Evolutionary conservation across 768 basidiomycete genomes (phyloP).

Genomic region (Mycena chlorophos): DNA sequence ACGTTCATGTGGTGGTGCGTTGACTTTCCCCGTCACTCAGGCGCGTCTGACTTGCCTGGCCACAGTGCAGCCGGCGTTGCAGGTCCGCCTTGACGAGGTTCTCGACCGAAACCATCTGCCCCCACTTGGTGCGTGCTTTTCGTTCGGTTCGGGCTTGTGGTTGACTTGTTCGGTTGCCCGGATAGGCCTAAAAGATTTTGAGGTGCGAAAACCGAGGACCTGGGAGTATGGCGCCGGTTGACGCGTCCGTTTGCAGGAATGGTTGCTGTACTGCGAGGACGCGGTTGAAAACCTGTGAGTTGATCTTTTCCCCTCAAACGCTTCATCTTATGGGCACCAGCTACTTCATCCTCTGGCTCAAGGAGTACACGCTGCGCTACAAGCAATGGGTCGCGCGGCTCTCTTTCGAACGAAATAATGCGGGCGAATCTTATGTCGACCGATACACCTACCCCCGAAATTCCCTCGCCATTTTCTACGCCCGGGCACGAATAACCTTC

Average conservation of each 20-base stretch:
- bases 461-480: slow-evolving; percentile 77
- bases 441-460: slow-evolving; percentile 48
- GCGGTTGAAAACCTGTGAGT: slow-evolving; percentile 73
- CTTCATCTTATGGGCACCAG: slow-evolving; percentile 33
- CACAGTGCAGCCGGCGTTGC: slow-evolving; percentile 63
- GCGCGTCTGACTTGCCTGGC: not conserved
- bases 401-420: slow-evolving; percentile 34
- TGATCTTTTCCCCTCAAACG: slow-evolving; percentile 1
- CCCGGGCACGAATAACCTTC: slow-evolving; percentile 79
- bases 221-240: too few species aligned
- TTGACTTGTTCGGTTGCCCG: not conserved
- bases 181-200: slow-evolving; percentile 68
- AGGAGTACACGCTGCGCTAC: slow-evolving; percentile 62
- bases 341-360: slow-evolving; percentile 81
- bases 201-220: slow-evolving; percentile 42
- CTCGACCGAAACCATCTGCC: slow-evolving; percentile 76
- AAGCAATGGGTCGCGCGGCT: slow-evolving; percentile 43
- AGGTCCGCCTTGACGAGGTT: slow-evolving; percentile 72
- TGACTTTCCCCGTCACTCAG: slow-evolving; percentile 6
- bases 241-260: slow-evolving; percentile 49
- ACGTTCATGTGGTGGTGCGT: slow-evolving; percentile 58
- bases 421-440: slow-evolving; percentile 34
- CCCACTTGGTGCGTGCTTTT: slow-evolving; percentile 54
- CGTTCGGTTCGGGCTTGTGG: slow-evolving; percentile 1
- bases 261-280: slow-evolving; percentile 76